phyloP scores from a whole-genome alignment of 2,329 filamentous ascomycete genomes.

The Botrytis fragariae region DNA sequence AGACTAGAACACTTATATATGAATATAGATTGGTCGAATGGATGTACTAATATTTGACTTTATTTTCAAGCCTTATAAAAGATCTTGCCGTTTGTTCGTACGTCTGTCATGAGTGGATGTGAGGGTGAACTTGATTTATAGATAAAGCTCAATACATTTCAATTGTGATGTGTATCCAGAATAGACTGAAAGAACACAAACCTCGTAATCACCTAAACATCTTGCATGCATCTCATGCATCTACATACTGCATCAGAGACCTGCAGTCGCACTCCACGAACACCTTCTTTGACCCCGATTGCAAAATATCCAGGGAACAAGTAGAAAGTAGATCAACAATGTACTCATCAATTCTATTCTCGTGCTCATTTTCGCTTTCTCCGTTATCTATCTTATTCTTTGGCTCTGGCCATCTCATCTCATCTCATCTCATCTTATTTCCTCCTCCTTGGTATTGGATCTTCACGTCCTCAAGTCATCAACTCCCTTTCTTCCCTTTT shows the following conservation, averaged over 20 bases:
- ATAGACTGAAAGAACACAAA: fast-evolving
- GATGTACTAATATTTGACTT: not conserved
- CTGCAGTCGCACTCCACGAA: not conserved
- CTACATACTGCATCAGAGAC: not conserved
- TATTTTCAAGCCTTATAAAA: not conserved
- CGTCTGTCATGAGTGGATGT: fast-evolving
- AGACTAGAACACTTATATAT: too few relatives aligned
- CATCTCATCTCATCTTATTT: too few relatives aligned
- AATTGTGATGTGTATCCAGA: fast-evolving
- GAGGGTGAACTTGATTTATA: not conserved
- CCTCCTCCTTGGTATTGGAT: too few relatives aligned
- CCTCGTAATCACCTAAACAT: not conserved
- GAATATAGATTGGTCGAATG: not conserved
- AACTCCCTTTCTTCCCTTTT: too few relatives aligned
- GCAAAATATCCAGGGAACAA: too few relatives aligned
- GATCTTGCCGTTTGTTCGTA: fast-evolving
- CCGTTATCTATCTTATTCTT: too few relatives aligned
- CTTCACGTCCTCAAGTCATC: too few relatives aligned
- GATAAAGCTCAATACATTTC: not conserved
- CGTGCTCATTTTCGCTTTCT: too few relatives aligned
- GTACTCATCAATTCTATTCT: too few relatives aligned
- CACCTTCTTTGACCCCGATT: too few relatives aligned
- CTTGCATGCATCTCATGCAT: not conserved
- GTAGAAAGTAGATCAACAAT: too few relatives aligned
- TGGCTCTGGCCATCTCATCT: too few relatives aligned